Evolutionary conservation across 1,284 basidiomycete species (phyloP).

Genomic region (Cryptococcus deneoformans): DNA sequence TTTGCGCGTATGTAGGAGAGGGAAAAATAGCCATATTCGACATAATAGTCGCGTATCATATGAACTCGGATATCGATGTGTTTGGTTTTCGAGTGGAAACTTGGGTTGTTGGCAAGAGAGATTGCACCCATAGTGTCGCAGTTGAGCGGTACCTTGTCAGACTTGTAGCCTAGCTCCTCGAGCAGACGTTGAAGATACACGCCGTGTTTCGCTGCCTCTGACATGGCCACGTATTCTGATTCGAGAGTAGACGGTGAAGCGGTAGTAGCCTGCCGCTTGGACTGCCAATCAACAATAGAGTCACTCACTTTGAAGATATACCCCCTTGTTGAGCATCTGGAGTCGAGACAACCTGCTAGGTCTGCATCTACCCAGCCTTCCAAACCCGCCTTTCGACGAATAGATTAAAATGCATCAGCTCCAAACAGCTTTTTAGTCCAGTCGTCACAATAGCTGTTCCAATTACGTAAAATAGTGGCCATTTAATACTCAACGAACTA

Average conservation of each 20-base stretch:
- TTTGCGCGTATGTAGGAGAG: too few species aligned
- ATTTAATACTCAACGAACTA: too few species aligned
- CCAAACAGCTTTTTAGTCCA: too few species aligned
- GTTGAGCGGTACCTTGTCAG: not conserved
- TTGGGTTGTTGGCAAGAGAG: not conserved
- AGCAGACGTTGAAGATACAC: not conserved
- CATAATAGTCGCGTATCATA: too few species aligned
- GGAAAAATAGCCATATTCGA: too few species aligned
- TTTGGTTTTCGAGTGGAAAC: not conserved
- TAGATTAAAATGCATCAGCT: too few species aligned
- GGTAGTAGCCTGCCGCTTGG: not conserved
- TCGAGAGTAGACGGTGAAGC: not conserved
- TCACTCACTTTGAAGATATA: not conserved
- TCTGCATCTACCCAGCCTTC: too few species aligned
- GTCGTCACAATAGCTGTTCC: too few species aligned
- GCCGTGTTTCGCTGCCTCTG: not conserved
- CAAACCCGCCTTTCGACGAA: too few species aligned
- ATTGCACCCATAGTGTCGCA: not conserved
- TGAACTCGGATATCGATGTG: not conserved
- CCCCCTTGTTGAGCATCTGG: too few species aligned
- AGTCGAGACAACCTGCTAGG: too few species aligned
- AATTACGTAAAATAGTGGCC: too few species aligned
- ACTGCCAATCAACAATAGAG: not conserved
- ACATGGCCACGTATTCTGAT: not conserved
- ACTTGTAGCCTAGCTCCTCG: not conserved